These are phyloP conservation scores for Cicer bijugum DNA, from an alignment of 306 rosid genomes.

Conservation along the genomic window DNA sequence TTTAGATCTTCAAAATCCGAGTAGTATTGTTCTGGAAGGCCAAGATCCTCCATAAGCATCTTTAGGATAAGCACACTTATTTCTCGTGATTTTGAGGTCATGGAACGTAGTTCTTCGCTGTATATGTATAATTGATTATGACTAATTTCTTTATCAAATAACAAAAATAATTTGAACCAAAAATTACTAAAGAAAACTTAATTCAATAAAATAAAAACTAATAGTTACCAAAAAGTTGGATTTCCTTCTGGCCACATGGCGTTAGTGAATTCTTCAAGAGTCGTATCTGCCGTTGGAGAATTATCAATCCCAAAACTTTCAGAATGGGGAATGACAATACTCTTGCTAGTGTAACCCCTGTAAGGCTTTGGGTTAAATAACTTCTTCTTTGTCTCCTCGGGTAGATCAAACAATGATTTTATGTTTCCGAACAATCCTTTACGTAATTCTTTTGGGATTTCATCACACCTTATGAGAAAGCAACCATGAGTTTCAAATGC, in stretches of 20 bases:
- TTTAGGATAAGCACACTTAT: constrained; percentile 37
- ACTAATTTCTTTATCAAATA: not conserved
- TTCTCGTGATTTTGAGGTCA: constrained; percentile 50
- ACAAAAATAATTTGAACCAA: not conserved
- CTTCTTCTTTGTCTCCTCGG: constrained; percentile 53
- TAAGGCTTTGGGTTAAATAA: constrained; percentile 44
- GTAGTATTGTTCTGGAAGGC: too few relatives aligned
- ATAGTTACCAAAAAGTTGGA: constrained; percentile 48
- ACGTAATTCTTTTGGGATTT: not conserved
- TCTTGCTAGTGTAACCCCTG: constrained; percentile 45
- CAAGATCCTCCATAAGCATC: constrained; percentile 27
- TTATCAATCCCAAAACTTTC: constrained; percentile 59
- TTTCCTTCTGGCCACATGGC: constrained; percentile 70
- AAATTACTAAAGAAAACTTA: not conserved
- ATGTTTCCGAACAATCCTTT: constrained; percentile 41
- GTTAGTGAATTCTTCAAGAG: constrained; percentile 48
- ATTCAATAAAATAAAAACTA: too few relatives aligned
- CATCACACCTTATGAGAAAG: constrained; percentile 39
- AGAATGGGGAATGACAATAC: constrained; percentile 40
- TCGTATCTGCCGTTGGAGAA: not conserved
- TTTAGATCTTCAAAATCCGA: too few relatives aligned
- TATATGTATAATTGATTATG: not conserved
- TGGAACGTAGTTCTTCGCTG: constrained; percentile 49
- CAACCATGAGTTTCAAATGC: constrained; percentile 51
- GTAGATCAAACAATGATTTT: constrained; percentile 55